Evolutionary conservation across 345 rosid species (phyloP).

Genomic region (Hibiscus mutabilis): DNA sequence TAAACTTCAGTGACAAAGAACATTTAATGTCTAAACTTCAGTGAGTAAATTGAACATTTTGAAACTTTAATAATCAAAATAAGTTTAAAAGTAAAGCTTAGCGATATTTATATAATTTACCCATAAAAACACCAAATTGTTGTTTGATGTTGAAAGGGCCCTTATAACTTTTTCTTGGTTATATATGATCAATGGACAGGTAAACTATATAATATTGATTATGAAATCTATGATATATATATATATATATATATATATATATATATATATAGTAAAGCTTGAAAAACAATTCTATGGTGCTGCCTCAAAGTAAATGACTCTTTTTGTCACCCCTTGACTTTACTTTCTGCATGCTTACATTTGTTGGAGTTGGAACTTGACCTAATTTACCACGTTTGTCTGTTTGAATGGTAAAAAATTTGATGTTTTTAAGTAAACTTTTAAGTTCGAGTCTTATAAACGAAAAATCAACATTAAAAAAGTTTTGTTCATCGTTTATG

Average conservation of each 20-base stretch:
- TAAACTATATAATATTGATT: neutral
- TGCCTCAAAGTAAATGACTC: neutral
- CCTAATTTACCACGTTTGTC: neutral
- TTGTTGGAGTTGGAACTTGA: neutral
- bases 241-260: no score
- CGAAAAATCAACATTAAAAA: no score
- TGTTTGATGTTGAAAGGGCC: neutral
- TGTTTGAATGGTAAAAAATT: no score
- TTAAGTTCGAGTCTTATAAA: no score
- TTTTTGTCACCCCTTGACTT: neutral
- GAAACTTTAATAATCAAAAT: no score
- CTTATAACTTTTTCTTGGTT: neutral
- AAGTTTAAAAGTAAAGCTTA: no score
- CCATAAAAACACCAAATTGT: neutral
- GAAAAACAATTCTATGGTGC: neutral
- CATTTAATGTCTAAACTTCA: no score
- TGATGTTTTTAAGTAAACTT: no score
- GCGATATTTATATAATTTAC: no score
- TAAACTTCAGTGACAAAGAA: no score
- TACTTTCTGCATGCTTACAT: constrained; percentile 15
- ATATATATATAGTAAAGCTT: neutral
- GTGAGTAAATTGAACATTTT: no score
- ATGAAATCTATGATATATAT: neutral
- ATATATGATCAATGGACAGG: neutral
- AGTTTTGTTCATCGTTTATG: no score